Base-by-base conservation (phyloP, 148 eudicot species). In the Nepenthes mirabilis region DNA sequence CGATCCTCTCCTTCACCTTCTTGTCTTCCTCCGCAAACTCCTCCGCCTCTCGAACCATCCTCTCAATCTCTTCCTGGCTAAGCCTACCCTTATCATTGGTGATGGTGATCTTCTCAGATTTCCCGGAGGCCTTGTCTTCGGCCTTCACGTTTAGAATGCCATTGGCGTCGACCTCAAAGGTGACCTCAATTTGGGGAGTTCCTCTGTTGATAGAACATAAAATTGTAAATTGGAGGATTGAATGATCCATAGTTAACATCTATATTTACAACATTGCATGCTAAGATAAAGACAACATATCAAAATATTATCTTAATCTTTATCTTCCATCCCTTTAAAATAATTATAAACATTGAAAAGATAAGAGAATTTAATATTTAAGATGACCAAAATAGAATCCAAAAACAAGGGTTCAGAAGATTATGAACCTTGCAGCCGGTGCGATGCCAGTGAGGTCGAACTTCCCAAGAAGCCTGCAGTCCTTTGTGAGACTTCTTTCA, bases 11-110 rank as follows among this genome's bases (percentile, higher is more conserved):
- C 60, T 77, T 81, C 36, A 80, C 72, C 66, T 80, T 80, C 68
- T 71, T 80, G 68, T 80, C 85, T 65, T 80, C 85, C 36, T 81
- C 85, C 0, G 85, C 82, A 43, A 75, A 81, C 64, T 81, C 82
- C 48, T 81, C 85, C 13, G 85, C 85, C 55, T 81, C 85, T 1
- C 65, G 56, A n/a, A 81, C 85, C 85, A 81, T 81, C 34, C 75
- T 61, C 4, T 81, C 85, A 14, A 81, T 81, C 58, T 81, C 85
- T 14, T 81, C 85, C 49, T 77, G 79, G 70, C 80, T 77, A 47
- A 81, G 66, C 2, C 85, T 65, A 6, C 85, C 85, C 77, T 77
- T 81, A 56, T 81, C 85, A 5, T 80, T 80, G 54, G 85, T 80
- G 62, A 80, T 80, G 59, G 81, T 77, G 34, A 80, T 80, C 77